A percentile compares a stretch with the other conserved stretches of the same genome.
These are phyloP conservation scores for Lecanicillium sp. DNA, from an alignment of 2,329 filamentous ascomycete genomes.

Conservation along the genomic window DNA sequence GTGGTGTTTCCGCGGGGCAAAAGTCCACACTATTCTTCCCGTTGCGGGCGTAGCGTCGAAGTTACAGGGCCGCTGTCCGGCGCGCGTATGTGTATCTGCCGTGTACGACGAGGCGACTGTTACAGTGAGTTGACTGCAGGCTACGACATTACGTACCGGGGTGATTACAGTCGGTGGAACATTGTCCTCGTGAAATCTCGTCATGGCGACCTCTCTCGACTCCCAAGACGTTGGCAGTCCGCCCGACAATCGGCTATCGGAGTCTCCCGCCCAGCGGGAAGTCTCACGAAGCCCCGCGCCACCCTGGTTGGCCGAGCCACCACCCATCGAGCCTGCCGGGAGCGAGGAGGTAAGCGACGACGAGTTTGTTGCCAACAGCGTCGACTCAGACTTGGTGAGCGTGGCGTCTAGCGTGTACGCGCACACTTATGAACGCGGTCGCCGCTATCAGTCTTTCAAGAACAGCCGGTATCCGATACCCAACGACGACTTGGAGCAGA, in stretches of 20 bases:
- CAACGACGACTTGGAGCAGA: constrained; percentile 41
- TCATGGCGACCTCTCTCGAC: too few species aligned
- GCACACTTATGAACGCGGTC: constrained; percentile 28
- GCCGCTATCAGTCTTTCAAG: constrained; percentile 39
- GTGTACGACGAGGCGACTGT: too few species aligned
- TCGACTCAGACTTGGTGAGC: constrained; percentile 8
- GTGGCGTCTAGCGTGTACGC: constrained; percentile 28
- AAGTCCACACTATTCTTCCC: neutral
- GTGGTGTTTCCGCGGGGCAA: neutral
- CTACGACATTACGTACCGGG: too few species aligned
- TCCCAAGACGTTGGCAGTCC: too few species aligned
- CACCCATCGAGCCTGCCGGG: constrained; percentile 4
- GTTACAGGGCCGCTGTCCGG: too few species aligned
- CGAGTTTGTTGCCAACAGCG: constrained; percentile 7
- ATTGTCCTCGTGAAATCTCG: too few species aligned
- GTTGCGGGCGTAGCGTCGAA: neutral
- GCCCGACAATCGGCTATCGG: too few species aligned
- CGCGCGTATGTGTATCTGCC: too few species aligned
- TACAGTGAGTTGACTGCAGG: too few species aligned
- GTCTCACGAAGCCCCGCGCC: too few species aligned
- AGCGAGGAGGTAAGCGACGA: constrained; percentile 11
- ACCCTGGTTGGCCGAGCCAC: constrained; percentile 2
- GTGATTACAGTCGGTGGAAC: too few species aligned
- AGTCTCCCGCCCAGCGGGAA: too few species aligned
- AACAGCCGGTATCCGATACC: constrained; percentile 40